Evolutionary conservation across 2,329 filamentous ascomycete genomes (phyloP), one percentile per base, ranked within the genome.

Genomic region (Aspergillus sp.): DNA sequence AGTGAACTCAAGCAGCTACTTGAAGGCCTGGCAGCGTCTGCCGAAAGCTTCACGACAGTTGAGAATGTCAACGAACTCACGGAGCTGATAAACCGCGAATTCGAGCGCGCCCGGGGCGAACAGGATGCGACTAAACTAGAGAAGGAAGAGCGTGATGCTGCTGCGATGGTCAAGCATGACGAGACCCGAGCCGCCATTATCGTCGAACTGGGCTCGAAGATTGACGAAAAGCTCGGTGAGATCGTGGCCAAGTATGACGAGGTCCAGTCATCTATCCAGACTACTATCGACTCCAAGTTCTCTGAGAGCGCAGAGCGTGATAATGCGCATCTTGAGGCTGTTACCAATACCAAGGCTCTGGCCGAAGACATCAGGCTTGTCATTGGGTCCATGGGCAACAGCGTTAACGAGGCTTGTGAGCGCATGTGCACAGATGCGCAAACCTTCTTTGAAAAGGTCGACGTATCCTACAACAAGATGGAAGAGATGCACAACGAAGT

Each of bases 191-290:
- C 81, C 7, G 80, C 80, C 30, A 81, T 87, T 28, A 78, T 87
- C 25, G 72, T 80, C 13, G 83, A 85, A 28, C 73, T 89, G 23
- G 78, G 79, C 4, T 76, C 79, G 54, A 87, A 86, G 75, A 80
- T 89, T 41, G 87, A 97, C 63, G 90, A 92, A 70, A 92, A 92
- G 72, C 87, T 97, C 67, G 85, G 85, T 60, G 91, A 92, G 56
- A 82, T 99, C 23, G 87, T 96, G 74, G 82, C 84, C 67, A 97
- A 96, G 74, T 96, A 97, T 70, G 93, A 97, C 58, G 91, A 95
- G 62, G 89, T 93, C 64, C 90, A 96, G 70, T 79, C 84, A 19
- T 81, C 87, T 7, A 84, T 91, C 32, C 90, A 96, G 70, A 80
- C 84, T 21, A 81, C 87, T 7, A 84, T 91, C 30, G 90, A 96